Evolutionary conservation across 176 grass and related monocot genomes (phyloP).

Genomic region (Otatea glauca): DNA sequence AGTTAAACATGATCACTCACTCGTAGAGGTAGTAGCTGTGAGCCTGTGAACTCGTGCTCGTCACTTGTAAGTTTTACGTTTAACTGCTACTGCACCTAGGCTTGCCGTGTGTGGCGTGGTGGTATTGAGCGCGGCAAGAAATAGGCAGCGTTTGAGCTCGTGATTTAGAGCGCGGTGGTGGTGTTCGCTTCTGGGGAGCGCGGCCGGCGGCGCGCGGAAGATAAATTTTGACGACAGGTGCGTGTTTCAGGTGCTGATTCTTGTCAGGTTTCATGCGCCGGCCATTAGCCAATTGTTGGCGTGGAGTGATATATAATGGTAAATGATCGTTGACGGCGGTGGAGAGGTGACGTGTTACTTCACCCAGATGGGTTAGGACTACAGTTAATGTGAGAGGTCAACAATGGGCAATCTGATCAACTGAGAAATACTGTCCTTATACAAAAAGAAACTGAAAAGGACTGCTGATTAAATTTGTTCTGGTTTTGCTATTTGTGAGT

Average conservation of each 20-base stretch:
- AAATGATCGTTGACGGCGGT: background rate
- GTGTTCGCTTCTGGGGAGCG: conserved; percentile 6
- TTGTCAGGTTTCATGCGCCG: conserved; percentile 19
- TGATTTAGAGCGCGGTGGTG: background rate
- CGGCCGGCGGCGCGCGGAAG: background rate
- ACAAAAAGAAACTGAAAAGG: background rate
- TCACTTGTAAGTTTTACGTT: background rate
- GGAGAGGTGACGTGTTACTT: too few relatives aligned
- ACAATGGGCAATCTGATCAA: background rate
- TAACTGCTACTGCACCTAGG: background rate
- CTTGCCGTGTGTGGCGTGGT: background rate
- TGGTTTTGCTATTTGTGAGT: background rate
- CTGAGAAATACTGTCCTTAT: background rate
- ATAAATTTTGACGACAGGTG: conserved; percentile 21
- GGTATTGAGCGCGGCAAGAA: background rate
- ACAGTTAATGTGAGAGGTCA: background rate
- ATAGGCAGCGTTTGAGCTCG: conserved; percentile 21
- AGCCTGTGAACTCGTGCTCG: background rate
- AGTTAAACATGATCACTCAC: background rate
- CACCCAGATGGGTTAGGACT: background rate
- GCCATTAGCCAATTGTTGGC: background rate
- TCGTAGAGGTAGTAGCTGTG: background rate
- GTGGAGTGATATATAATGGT: background rate
- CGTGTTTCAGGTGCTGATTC: background rate
- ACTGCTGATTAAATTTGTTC: background rate